These are phyloP conservation scores for Fusarium sterilihyphosum DNA, from an alignment of 2,329 filamentous ascomycete species.

Conservation along the genomic window DNA sequence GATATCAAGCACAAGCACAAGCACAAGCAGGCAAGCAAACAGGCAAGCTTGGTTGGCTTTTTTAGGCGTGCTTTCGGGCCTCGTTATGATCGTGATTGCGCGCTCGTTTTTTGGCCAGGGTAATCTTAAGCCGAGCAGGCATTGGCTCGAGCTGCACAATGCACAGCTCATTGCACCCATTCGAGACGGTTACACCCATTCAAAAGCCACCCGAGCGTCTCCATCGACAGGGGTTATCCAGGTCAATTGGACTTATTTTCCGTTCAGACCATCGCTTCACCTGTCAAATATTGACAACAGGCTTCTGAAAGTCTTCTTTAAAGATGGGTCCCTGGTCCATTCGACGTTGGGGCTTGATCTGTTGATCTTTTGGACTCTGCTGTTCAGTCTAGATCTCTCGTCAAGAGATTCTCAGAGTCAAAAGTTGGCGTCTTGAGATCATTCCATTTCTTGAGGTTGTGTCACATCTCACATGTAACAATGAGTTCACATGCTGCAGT, in stretches of 20 bases:
- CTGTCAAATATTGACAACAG: conserved; percentile 20
- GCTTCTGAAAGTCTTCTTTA: conserved; percentile 2
- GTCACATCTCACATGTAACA: conserved; percentile 26
- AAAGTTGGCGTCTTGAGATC: not conserved
- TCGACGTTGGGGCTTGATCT: not conserved
- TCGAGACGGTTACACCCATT: conserved; percentile 16
- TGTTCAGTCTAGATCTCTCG: conserved; percentile 1
- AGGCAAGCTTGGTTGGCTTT: not conserved
- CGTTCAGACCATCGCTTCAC: not conserved
- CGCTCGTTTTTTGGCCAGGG: conserved; percentile 17
- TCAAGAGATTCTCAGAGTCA: not conserved
- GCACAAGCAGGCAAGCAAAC: not conserved
- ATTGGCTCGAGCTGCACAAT: conserved; percentile 25
- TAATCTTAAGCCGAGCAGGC: conserved; percentile 36
- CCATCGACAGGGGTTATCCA: conserved; percentile 32
- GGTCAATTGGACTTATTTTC: conserved; percentile 19
- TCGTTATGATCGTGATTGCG: conserved; percentile 28
- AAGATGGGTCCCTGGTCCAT: conserved; percentile 11
- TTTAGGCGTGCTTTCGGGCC: conserved; percentile 20
- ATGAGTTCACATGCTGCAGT: conserved; percentile 5
- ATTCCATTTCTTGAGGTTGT: conserved; percentile 13
- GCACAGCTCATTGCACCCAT: conserved; percentile 34
- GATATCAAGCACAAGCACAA: conserved; percentile 3
- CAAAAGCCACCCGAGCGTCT: conserved; percentile 27
- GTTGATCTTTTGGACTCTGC: not conserved